Evolutionary conservation across 768 basidiomycete species (phyloP).

Genomic region (Naganishia randhawae): DNA sequence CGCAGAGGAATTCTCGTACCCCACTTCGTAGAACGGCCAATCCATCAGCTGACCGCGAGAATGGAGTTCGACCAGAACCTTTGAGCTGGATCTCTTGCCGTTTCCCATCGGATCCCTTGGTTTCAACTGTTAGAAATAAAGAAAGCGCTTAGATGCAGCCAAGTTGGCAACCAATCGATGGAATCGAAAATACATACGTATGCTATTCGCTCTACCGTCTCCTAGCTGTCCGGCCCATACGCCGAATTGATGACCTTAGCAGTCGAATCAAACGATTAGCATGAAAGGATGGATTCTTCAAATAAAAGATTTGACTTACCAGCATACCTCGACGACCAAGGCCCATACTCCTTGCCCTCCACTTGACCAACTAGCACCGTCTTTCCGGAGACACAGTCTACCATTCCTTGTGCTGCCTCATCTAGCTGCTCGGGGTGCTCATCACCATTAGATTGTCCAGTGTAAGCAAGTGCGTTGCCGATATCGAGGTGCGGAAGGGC

Average conservation of each 20-base stretch:
- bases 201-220: conserved; percentile 89
- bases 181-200: conserved; percentile 55
- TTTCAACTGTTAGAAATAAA: conserved; percentile 61
- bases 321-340: conserved; percentile 87
- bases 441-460: conserved; percentile 46
- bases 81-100: conserved; percentile 87
- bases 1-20: conserved; percentile 86
- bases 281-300: too few species aligned
- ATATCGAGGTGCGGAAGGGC: conserved; percentile 80
- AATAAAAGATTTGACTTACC: conserved; percentile 68
- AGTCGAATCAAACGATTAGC: too few species aligned
- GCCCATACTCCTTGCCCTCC: conserved; percentile 57
- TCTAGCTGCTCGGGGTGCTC: conserved; percentile 37
- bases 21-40: conserved; percentile 92
- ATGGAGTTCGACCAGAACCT: conserved; percentile 89
- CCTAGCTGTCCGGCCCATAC: conserved; percentile 89
- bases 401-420: conserved; percentile 61
- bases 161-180: background rate
- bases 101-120: conserved; percentile 62
- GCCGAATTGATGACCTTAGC: conserved; percentile 49
- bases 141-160: background rate
- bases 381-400: conserved; percentile 77
- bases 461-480: conserved; percentile 74
- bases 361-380: conserved; percentile 60
- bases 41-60: conserved; percentile 86